Conservation (phyloP, 306 rosid genomes). For the Albizia julibrissin region DNA sequence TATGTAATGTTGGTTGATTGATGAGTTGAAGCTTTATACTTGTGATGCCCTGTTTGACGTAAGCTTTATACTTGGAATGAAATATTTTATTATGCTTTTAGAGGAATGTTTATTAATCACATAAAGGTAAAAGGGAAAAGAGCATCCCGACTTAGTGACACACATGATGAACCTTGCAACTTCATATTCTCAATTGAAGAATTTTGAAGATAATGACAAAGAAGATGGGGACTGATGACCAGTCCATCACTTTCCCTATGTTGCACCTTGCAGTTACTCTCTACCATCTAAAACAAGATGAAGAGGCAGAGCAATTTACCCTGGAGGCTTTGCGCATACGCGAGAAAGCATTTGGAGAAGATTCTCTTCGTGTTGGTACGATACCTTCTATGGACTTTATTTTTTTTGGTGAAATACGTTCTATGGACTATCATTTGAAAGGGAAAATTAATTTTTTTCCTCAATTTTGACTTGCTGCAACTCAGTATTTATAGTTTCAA, state of each 20-base stretch:
- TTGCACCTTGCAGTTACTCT: constrained; percentile 85
- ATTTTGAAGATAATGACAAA: constrained; percentile 62
- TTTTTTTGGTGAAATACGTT: too few species aligned
- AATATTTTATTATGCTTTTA: too few species aligned
- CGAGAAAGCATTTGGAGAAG: constrained; percentile 71
- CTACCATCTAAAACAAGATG: constrained; percentile 68
- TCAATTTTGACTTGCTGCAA: too few species aligned
- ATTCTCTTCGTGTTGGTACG: constrained; percentile 86
- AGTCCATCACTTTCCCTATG: constrained; percentile 81
- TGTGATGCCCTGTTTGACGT: constrained; percentile 11
- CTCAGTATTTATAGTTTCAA: too few species aligned
- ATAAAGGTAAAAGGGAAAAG: constrained; percentile 71
- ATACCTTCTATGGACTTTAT: not conserved
- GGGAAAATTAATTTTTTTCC: too few species aligned
- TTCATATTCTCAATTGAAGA: constrained; percentile 75
- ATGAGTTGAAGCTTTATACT: constrained; percentile 7
- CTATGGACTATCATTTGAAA: too few species aligned
- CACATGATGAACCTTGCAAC: constrained; percentile 82
- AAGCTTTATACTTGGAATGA: constrained; percentile 41
- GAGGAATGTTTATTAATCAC: constrained; percentile 78
- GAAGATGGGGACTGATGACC: constrained; percentile 62
- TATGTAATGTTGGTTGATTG: not conserved
- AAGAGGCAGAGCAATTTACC: constrained; percentile 84
- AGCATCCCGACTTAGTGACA: constrained; percentile 66
- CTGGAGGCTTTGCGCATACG: constrained; percentile 72